Conservation (phyloP, 805 yeast genomes). For the Spathaspora passalidarum region DNA sequence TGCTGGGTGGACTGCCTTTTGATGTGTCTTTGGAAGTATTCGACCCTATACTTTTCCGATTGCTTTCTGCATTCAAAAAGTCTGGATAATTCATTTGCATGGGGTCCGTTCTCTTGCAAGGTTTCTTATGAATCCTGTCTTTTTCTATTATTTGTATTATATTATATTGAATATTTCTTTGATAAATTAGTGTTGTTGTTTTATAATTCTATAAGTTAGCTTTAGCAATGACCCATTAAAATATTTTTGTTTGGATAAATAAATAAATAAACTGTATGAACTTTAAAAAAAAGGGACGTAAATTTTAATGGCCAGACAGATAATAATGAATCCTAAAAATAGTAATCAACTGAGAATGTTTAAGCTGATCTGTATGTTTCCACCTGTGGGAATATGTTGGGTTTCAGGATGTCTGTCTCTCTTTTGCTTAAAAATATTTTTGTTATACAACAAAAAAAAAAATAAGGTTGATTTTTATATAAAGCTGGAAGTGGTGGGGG, state of each 20-base stretch:
- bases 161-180: too few species aligned
- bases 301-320: too few species aligned
- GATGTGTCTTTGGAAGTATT: background rate
- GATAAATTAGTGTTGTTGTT: background rate
- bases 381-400: background rate
- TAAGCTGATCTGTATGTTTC: background rate
- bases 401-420: background rate
- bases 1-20: background rate
- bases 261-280: background rate
- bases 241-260: background rate
- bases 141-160: background rate
- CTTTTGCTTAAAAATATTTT: background rate
- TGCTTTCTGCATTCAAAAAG: constrained; percentile 18
- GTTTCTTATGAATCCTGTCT: background rate
- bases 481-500: background rate
- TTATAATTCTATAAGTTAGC: background rate
- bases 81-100: constrained; percentile 30
- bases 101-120: background rate
- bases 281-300: background rate
- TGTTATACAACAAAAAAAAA: background rate
- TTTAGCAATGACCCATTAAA: background rate
- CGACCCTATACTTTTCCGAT: background rate
- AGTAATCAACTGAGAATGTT: too few species aligned
- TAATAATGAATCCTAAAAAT: too few species aligned
- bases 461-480: background rate